Evolutionary conservation across 306 rosid species (phyloP).

Genomic region (Corylus americana): DNA sequence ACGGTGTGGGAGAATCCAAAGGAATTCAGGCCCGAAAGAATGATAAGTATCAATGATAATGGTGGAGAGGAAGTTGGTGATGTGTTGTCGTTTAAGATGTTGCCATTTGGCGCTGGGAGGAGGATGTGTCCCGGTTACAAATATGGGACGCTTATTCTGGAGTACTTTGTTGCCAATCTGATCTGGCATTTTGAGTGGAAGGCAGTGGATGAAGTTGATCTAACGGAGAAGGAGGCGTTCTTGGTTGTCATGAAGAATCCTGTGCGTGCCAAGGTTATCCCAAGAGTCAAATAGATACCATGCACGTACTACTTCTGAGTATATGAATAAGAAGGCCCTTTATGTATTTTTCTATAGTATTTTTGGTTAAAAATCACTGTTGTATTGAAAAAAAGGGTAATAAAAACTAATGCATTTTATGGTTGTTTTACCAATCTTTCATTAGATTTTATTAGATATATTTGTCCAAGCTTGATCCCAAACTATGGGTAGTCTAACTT

Average conservation of each 20-base stretch:
- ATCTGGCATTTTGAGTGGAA: constrained; percentile 45
- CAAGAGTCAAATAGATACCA: neutral
- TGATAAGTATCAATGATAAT: constrained; percentile 17
- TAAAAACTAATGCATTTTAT: too few relatives aligned
- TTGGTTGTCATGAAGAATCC: constrained; percentile 43
- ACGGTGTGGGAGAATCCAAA: constrained; percentile 21
- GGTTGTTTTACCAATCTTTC: too few relatives aligned
- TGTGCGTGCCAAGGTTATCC: constrained; percentile 24
- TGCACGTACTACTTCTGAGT: too few relatives aligned
- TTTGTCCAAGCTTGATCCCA: too few relatives aligned
- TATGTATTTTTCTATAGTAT: too few relatives aligned
- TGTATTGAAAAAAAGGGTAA: too few relatives aligned
- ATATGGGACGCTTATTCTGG: constrained; percentile 39
- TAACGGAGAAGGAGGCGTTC: constrained; percentile 37
- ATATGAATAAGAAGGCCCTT: too few relatives aligned
- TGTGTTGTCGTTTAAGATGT: constrained; percentile 42
- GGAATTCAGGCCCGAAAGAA: constrained; percentile 47
- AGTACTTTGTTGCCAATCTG: constrained; percentile 47
- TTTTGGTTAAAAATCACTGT: too few relatives aligned
- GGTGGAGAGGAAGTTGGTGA: constrained; percentile 19
- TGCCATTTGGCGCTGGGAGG: constrained; percentile 53
- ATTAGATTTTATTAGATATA: too few relatives aligned
- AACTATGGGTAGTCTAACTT: too few relatives aligned
- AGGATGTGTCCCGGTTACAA: constrained; percentile 45
- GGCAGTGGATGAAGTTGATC: constrained; percentile 31